Percentiles rank a stretch among this genome's conserved stretches.
Evolutionary conservation across 2,329 filamentous ascomycete genomes (phyloP).

Genomic region (Macrophomina tecta): DNA sequence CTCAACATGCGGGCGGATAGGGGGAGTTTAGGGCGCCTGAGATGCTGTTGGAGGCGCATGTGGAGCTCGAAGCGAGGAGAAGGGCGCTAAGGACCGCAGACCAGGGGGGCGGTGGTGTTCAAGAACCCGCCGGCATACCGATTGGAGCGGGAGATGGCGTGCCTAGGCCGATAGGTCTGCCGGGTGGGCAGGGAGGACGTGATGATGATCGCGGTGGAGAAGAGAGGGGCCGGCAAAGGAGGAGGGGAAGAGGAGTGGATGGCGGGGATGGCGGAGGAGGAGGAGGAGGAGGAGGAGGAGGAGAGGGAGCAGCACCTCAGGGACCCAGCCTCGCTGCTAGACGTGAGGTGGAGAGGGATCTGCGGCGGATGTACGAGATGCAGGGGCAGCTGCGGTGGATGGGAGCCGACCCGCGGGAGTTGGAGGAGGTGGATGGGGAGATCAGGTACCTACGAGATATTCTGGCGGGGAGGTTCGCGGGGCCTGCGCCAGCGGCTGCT

Average conservation of each 20-base stretch:
- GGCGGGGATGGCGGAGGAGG: not conserved
- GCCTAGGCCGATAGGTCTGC: too few species aligned
- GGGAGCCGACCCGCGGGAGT: not conserved
- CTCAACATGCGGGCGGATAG: not conserved
- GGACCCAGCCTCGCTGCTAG: not conserved
- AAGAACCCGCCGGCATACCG: too few species aligned
- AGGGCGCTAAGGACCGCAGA: not conserved
- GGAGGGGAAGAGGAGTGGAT: not conserved
- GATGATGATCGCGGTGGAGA: not conserved
- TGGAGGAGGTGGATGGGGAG: not conserved
- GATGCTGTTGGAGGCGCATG: not conserved
- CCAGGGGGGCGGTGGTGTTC: not conserved
- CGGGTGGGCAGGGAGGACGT: too few species aligned
- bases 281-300: not conserved
- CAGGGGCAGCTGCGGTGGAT: not conserved
- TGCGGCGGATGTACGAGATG: not conserved
- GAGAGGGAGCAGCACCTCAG: not conserved
- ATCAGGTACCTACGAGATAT: slow-evolving; percentile 1
- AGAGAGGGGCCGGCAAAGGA: not conserved
- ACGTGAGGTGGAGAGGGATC: not conserved
- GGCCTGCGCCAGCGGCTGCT: not conserved
- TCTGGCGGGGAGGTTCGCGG: slow-evolving; percentile 4
- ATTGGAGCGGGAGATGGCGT: too few species aligned
- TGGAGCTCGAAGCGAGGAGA: not conserved
- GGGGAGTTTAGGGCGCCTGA: not conserved